phyloP scores from a whole-genome alignment of 106 monocot species.

The Iris macrosiphon region DNA sequence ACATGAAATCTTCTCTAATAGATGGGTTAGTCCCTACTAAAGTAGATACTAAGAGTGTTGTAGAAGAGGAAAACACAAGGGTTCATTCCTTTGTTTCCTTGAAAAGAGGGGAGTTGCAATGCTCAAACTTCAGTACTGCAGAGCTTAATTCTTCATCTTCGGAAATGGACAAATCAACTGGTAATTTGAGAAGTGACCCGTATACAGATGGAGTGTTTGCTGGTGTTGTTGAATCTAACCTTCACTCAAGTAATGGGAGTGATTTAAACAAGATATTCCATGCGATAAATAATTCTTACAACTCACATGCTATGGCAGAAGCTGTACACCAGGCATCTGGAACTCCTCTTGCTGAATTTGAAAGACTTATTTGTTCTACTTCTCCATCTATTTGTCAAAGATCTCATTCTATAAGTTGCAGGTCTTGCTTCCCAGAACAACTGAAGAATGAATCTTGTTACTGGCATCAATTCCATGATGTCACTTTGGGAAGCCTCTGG shows the following conservation, averaged over 20 bases:
- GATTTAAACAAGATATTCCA: slow-evolving; percentile 48
- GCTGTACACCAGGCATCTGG: slow-evolving; percentile 19
- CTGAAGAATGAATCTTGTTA: slow-evolving; percentile 11
- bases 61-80: slow-evolving; percentile 4
- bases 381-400: slow-evolving; percentile 50
- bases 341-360: slow-evolving; percentile 53
- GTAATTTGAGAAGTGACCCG: not conserved
- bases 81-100: not conserved
- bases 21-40: slow-evolving; percentile 11
- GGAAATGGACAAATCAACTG: slow-evolving; percentile 13
- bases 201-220: slow-evolving; percentile 6
- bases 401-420: slow-evolving; percentile 10
- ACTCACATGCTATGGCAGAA: slow-evolving; percentile 24
- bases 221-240: not conserved
- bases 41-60: not conserved
- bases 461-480: slow-evolving; percentile 27
- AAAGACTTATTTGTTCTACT: slow-evolving; percentile 46
- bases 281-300: slow-evolving; percentile 35
- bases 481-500: slow-evolving; percentile 62
- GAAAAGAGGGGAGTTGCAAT: not conserved
- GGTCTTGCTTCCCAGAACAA: slow-evolving; percentile 19
- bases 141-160: slow-evolving; percentile 15
- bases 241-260: slow-evolving; percentile 4
- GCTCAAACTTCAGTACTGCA: slow-evolving; percentile 5
- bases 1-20: not conserved